Evolutionary conservation across 768 basidiomycete genomes (phyloP).

Genomic region (Suillus bovinus): DNA sequence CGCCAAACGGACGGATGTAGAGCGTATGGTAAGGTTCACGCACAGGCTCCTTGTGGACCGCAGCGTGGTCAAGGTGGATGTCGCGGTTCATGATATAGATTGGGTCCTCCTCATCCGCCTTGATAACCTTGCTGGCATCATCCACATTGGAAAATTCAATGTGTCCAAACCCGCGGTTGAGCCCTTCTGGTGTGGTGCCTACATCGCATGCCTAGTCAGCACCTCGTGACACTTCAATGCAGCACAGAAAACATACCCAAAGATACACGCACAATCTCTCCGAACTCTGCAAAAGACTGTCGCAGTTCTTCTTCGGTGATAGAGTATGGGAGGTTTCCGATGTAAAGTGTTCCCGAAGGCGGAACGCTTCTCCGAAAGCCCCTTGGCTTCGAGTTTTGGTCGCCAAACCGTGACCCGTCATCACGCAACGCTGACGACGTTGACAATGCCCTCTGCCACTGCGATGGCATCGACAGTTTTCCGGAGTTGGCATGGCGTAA

Average conservation of each 20-base stretch:
- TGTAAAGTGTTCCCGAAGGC: slow-evolving; percentile 42
- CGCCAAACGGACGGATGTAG: slow-evolving; percentile 28
- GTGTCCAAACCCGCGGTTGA: slow-evolving; percentile 46
- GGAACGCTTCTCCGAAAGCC: slow-evolving; percentile 1
- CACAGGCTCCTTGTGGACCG: not conserved
- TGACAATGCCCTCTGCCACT: slow-evolving; percentile 22
- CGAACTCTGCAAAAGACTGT: slow-evolving; percentile 45
- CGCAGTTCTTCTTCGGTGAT: slow-evolving; percentile 41
- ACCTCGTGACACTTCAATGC: not conserved
- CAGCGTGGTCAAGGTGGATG: slow-evolving; percentile 43
- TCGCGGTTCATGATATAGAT: slow-evolving; percentile 50
- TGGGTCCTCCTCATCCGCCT: slow-evolving; percentile 43
- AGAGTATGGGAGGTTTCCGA: slow-evolving; percentile 57
- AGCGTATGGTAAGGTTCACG: slow-evolving; percentile 32
- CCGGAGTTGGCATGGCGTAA: slow-evolving; percentile 11
- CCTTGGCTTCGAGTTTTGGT: not conserved
- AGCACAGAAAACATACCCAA: slow-evolving; percentile 38
- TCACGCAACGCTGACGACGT: slow-evolving; percentile 11
- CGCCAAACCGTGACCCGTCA: slow-evolving; percentile 1
- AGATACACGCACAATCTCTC: slow-evolving; percentile 37
- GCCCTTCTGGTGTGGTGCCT: slow-evolving; percentile 35
- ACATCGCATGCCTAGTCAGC: not conserved
- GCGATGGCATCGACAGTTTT: slow-evolving; percentile 2
- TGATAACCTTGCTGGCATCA: slow-evolving; percentile 38
- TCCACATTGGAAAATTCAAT: slow-evolving; percentile 40